Percentiles rank a stretch among this genome's conserved stretches.
phyloP scores from a whole-genome alignment of 2,329 filamentous ascomycete species.

The Claviceps spartinae region DNA sequence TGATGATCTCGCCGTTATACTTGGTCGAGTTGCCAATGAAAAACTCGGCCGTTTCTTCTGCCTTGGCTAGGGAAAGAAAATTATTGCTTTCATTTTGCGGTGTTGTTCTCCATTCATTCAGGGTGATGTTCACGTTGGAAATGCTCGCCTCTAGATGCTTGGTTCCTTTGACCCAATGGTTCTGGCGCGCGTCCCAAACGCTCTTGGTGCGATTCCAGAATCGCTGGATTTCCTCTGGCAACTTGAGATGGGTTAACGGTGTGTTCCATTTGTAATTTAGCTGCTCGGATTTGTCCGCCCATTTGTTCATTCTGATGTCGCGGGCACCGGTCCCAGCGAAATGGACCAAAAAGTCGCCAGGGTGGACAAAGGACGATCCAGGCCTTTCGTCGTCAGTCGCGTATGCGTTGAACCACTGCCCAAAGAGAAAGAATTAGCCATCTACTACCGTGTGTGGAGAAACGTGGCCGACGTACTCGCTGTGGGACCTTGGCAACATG shows the following conservation, averaged over 20 bases:
- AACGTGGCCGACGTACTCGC: neutral
- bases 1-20: neutral
- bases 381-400: neutral
- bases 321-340: slow-evolving; percentile 7
- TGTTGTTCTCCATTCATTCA: neutral
- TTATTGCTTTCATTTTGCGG: neutral
- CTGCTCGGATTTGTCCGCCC: slow-evolving; percentile 2
- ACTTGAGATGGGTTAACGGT: neutral
- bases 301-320: neutral
- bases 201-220: slow-evolving; percentile 4
- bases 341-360: slow-evolving; percentile 10
- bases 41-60: neutral
- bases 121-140: neutral
- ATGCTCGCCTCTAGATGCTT: neutral
- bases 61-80: neutral
- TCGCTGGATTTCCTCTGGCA: neutral
- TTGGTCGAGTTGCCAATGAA: neutral
- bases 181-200: neutral
- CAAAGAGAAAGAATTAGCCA: neutral
- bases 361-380: neutral
- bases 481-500: slow-evolving; percentile 9
- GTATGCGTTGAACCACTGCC: slow-evolving; percentile 11
- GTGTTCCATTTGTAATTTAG: slow-evolving; percentile 2
- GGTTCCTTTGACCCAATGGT: neutral
- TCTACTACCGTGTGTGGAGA: too few species aligned